These are phyloP conservation scores for Grosmannia huntii DNA, from an alignment of 2,329 filamentous ascomycete species.

Conservation along the genomic window DNA sequence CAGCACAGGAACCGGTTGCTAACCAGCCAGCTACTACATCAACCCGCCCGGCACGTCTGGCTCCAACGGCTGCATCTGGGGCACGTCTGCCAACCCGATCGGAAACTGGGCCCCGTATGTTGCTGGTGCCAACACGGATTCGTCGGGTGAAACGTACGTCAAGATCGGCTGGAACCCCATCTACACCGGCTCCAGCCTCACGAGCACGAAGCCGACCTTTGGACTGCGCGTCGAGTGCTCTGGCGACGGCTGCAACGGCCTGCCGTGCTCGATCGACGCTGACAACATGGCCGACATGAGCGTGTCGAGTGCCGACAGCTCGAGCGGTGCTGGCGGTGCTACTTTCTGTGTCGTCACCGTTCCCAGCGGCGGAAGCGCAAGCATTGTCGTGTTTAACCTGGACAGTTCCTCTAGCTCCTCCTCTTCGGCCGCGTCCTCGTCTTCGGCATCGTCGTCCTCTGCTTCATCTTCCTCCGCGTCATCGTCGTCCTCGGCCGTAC, in stretches of 20 bases:
- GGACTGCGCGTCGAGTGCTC: constrained; percentile 61
- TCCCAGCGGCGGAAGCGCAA: constrained; percentile 49
- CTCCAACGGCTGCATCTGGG: constrained; percentile 58
- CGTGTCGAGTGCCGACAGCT: constrained; percentile 40
- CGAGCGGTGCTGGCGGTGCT: constrained; percentile 53
- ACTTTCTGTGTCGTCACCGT: constrained; percentile 69
- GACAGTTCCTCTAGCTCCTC: constrained; percentile 24
- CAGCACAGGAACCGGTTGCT: background rate
- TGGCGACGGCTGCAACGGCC: constrained; percentile 51
- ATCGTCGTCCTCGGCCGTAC: constrained; percentile 6
- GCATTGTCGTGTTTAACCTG: constrained; percentile 48
- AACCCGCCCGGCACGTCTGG: constrained; percentile 55
- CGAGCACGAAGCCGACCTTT: constrained; percentile 46
- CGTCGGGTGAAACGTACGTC: constrained; percentile 53
- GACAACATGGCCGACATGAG: constrained; percentile 39
- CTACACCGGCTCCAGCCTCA: constrained; percentile 44
- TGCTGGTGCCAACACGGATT: constrained; percentile 59
- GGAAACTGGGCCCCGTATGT: constrained; percentile 73
- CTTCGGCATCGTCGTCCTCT: constrained; percentile 8
- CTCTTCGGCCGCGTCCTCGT: constrained; percentile 6
- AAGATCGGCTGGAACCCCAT: constrained; percentile 72
- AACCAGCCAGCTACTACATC: constrained; percentile 51
- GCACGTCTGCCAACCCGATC: constrained; percentile 43
- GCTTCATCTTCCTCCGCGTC: constrained; percentile 15
- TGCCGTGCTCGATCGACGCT: constrained; percentile 63